Percentiles rank a stretch among this genome's conserved stretches.
Evolutionary conservation across 805 yeast species (phyloP).

Genomic region (Candida tibetensis): DNA sequence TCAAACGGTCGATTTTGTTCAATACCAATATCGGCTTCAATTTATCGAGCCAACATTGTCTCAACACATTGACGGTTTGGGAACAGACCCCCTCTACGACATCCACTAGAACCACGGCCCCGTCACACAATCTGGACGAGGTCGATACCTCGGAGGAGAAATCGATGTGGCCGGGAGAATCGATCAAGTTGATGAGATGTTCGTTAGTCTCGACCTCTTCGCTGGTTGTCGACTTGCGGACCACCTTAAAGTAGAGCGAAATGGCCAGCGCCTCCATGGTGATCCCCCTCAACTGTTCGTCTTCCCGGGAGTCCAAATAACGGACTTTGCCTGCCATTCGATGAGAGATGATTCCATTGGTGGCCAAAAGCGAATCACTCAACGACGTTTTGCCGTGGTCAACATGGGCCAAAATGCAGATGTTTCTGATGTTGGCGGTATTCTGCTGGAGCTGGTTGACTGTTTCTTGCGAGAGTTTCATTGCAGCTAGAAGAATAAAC

Average conservation of each 20-base stretch:
- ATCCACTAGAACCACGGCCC: conserved; percentile 92
- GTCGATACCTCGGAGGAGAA: conserved; percentile 95
- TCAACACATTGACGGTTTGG: conserved; percentile 89
- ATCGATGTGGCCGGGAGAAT: conserved; percentile 99
- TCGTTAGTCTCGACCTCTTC: conserved; percentile 53
- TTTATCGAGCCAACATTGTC: conserved; percentile 95
- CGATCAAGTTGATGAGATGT: conserved; percentile 85
- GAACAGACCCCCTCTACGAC: conserved; percentile 98
- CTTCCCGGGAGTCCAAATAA: conserved; percentile 89
- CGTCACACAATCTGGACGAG: conserved; percentile 94
- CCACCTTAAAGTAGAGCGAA: conserved; percentile 80
- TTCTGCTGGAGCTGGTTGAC: conserved; percentile 66
- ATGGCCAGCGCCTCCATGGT: conserved; percentile 98
- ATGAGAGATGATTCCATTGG: conserved; percentile 94
- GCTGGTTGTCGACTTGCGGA: conserved; percentile 35
- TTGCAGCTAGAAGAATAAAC: conserved; percentile 14
- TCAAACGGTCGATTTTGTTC: conserved; percentile 86
- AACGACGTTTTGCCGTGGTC: conserved; percentile 98
- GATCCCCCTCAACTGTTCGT: conserved; percentile 93
- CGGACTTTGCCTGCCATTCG: conserved; percentile 94
- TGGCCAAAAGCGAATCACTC: conserved; percentile 87
- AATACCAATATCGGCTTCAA: conserved; percentile 83
- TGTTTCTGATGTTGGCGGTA: conserved; percentile 73
- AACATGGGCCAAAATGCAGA: conserved; percentile 95
- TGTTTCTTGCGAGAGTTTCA: conserved; percentile 63